Base-by-base conservation (phyloP, 2,329 filamentous ascomycete species). In the Ceratocystis ficicola region DNA sequence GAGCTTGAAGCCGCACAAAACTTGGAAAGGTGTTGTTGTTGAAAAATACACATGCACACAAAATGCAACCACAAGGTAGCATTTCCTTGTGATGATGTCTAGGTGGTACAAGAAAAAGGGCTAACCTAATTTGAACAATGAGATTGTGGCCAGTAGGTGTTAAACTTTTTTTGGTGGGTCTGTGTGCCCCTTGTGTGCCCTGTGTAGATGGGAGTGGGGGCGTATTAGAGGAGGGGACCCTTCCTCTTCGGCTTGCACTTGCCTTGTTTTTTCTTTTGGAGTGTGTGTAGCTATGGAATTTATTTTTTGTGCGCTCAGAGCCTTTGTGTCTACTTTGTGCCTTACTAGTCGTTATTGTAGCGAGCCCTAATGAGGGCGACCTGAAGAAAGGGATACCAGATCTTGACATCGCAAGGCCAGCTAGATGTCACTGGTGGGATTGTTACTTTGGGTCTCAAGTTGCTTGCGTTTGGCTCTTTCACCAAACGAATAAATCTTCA, bases 141-240 rank as follows among this genome's bases (percentile, higher is more conserved):
- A 30, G 52, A 17, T n/a, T 30, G 10, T 57, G 7, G 30, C 7
- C 5, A 17, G 15, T 10, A 41, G 52, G 52, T n/a, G 52, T 32
- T 28, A 57, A 57, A 57, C 52, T 22, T 57, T 57, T 25, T 57
- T 30, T n/a, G 7, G 52, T 57, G 52, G 52, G 52, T 57, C 52
- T 57, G 22, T 57, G 22, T 25, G 15, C 36, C 36, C 36, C 15
- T 41, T 41, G 36, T 41, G 36, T 15, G 36, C 12, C 48, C 48
- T 50, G 48, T 10, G 48, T 20, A n/a, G 17, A 22, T 50, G 48
- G 8, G 20, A 10, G n/a, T 20, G n/a, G 22, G 48, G 48, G 46
- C 8, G 22, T 20, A 48, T 20, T 20, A 48, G n/a, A 5, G 46
- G 46, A n/a, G 46, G 48, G 3, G 17, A 10, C 10, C 36, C 36